A percentile compares a stretch with the other conserved stretches of the same genome.
Conservation (phyloP, 2,329 filamentous ascomycete species). For the Didymella glomerata region DNA sequence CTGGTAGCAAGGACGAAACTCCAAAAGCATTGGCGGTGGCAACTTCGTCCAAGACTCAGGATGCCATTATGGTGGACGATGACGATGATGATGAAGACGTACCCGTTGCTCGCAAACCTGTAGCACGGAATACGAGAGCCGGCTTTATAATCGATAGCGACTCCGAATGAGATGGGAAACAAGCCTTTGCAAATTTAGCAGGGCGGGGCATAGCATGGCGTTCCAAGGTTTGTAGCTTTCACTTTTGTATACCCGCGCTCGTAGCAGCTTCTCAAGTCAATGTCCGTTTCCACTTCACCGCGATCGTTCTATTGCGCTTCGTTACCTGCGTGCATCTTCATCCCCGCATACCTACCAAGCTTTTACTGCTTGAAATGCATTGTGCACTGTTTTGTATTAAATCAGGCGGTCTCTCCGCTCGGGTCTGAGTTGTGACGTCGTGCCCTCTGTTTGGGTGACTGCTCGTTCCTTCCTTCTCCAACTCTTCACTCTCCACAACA, state of each 20-base stretch:
- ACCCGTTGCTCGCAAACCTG: constrained; percentile 44
- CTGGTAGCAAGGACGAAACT: constrained; percentile 28
- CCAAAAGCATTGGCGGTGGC: constrained; percentile 14
- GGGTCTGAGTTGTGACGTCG: constrained; percentile 22
- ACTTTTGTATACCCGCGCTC: constrained; percentile 36
- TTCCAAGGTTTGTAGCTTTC: constrained; percentile 23
- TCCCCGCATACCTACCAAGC: not conserved
- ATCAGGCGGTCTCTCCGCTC: not conserved
- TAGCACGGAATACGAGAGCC: constrained; percentile 50
- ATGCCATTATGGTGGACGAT: constrained; percentile 40
- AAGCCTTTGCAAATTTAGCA: constrained; percentile 2
- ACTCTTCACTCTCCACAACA: constrained; percentile 20
- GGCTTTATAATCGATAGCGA: constrained; percentile 58
- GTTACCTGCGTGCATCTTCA: not conserved
- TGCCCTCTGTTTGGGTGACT: constrained; percentile 9
- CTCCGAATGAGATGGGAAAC: constrained; percentile 44
- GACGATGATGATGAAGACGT: constrained; percentile 54
- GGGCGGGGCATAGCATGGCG: constrained; percentile 28
- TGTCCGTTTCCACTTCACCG: not conserved
- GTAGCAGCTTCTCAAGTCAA: constrained; percentile 4
- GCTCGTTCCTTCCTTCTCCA: constrained; percentile 31
- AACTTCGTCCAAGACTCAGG: constrained; percentile 19
- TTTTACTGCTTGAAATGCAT: not conserved
- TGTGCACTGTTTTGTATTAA: not conserved
- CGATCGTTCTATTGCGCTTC: not conserved